A percentile compares a stretch with the other conserved stretches of the same genome.
phyloP scores from a whole-genome alignment of 1,284 basidiomycete species.

The Trichosporon coremiiforme region DNA sequence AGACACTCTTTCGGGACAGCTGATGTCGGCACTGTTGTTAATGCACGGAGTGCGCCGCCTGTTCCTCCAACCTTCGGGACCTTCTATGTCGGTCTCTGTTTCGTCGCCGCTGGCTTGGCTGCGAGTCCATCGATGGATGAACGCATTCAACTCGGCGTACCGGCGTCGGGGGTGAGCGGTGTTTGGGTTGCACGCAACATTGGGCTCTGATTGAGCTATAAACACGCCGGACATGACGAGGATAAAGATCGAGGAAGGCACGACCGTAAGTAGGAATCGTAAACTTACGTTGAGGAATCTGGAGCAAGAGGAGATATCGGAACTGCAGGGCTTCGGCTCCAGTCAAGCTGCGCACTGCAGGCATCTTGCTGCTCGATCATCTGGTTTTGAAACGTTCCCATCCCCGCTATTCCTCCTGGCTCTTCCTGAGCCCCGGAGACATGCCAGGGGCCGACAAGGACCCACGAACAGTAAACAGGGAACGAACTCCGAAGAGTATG shows the following conservation, averaged over 20 bases:
- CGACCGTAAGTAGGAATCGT: background rate
- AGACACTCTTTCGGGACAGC: background rate
- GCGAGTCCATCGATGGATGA: no score
- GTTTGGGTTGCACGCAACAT: no score
- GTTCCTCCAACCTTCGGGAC: no score
- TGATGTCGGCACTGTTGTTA: background rate
- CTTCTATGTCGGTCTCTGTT: no score
- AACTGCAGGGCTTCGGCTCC: no score
- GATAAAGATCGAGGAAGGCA: background rate
- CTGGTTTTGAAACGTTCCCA: background rate
- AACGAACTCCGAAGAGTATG: background rate
- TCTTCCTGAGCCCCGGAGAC: background rate
- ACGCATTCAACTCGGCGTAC: no score
- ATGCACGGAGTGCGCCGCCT: background rate
- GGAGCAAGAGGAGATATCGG: background rate
- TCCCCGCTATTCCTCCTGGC: background rate
- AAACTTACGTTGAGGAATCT: constrained; percentile 1
- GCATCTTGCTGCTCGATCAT: background rate
- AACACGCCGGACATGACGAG: no score
- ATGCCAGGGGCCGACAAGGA: background rate
- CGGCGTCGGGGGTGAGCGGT: no score
- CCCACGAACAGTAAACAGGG: no score
- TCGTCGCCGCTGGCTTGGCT: no score
- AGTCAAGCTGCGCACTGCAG: background rate
- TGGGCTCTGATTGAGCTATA: no score